Evolutionary conservation across 108 stramenopile species (phyloP).

Genomic region (Cylindrotheca closterium): DNA sequence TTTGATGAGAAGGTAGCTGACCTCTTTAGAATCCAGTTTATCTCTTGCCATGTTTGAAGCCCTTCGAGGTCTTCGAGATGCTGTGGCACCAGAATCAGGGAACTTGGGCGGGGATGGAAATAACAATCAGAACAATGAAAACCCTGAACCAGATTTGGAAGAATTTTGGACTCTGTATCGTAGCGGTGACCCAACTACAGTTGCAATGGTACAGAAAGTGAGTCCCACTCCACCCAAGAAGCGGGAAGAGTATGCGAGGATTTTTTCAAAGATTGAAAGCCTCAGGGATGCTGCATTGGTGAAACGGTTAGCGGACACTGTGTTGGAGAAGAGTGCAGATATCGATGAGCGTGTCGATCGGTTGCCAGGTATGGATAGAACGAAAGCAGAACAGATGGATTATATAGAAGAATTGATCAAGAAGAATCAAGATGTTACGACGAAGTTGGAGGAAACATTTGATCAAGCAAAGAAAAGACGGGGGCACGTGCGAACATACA

Average conservation of each 20-base stretch:
- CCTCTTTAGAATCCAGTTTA: constrained; percentile 32
- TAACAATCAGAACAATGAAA: constrained; percentile 22
- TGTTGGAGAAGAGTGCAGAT: constrained; percentile 68
- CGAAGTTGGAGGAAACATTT: constrained; percentile 56
- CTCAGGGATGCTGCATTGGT: constrained; percentile 61
- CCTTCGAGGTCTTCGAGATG: constrained; percentile 79
- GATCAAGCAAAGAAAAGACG: constrained; percentile 43
- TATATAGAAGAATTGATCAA: constrained; percentile 62
- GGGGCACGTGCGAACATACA: constrained; percentile 52
- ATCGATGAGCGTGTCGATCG: constrained; percentile 66
- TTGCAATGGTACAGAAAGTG: constrained; percentile 30
- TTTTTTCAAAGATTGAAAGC: constrained; percentile 55
- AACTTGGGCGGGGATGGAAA: constrained; percentile 38
- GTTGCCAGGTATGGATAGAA: constrained; percentile 77
- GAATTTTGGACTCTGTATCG: constrained; percentile 56
- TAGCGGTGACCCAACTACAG: constrained; percentile 37
- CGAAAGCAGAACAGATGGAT: constrained; percentile 64
- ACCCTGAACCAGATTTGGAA: constrained; percentile 46
- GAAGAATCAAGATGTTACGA: constrained; percentile 43
- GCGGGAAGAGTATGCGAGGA: constrained; percentile 54
- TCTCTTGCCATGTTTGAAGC: constrained; percentile 88
- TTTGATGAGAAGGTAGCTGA: background rate
- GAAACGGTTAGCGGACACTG: constrained; percentile 44
- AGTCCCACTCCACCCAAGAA: constrained; percentile 35
- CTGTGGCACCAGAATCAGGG: constrained; percentile 75